A percentile compares a stretch with the other conserved stretches of the same genome.
Evolutionary conservation across 768 basidiomycete genomes (phyloP).

Genomic region (Agrocybe chaxingu): DNA sequence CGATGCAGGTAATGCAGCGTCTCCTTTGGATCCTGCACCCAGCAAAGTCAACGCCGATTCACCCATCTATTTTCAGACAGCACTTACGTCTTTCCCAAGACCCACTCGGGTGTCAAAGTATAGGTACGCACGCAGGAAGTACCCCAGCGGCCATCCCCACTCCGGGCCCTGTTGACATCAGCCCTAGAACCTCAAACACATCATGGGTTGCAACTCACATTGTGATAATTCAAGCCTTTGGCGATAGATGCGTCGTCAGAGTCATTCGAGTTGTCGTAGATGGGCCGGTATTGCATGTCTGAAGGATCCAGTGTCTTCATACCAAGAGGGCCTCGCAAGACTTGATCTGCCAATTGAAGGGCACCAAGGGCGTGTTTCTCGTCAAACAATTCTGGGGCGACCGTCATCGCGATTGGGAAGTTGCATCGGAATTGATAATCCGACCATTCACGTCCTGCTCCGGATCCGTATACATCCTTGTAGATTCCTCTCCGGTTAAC

Average conservation of each 20-base stretch:
- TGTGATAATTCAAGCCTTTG: conserved; percentile 94
- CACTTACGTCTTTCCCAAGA: conserved; percentile 61
- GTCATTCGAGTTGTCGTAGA: conserved; percentile 94
- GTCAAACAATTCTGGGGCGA: conserved; percentile 94
- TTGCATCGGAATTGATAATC: conserved; percentile 96
- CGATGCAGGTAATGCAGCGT: conserved; percentile 82
- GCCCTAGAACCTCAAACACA: neutral
- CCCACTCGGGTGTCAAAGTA: conserved; percentile 78
- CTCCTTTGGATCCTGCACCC: conserved; percentile 53
- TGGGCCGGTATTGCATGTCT: conserved; percentile 86
- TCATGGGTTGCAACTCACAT: conserved; percentile 42
- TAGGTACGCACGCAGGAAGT: conserved; percentile 91
- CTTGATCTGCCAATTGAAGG: conserved; percentile 73
- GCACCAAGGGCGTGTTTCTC: conserved; percentile 75
- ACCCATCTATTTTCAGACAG: neutral
- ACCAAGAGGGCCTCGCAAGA: conserved; percentile 84
- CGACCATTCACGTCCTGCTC: conserved; percentile 85
- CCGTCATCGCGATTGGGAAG: conserved; percentile 94
- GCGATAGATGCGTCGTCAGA: conserved; percentile 78
- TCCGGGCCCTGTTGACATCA: conserved; percentile 67
- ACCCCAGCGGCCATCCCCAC: conserved; percentile 95
- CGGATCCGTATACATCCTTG: conserved; percentile 96
- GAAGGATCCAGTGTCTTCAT: conserved; percentile 93
- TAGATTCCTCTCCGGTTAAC: conserved; percentile 94
- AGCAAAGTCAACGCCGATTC: conserved; percentile 4